Percentiles rank a stretch among this genome's conserved stretches.
phyloP scores from a whole-genome alignment of 768 basidiomycete species.

The Mycena venus region DNA sequence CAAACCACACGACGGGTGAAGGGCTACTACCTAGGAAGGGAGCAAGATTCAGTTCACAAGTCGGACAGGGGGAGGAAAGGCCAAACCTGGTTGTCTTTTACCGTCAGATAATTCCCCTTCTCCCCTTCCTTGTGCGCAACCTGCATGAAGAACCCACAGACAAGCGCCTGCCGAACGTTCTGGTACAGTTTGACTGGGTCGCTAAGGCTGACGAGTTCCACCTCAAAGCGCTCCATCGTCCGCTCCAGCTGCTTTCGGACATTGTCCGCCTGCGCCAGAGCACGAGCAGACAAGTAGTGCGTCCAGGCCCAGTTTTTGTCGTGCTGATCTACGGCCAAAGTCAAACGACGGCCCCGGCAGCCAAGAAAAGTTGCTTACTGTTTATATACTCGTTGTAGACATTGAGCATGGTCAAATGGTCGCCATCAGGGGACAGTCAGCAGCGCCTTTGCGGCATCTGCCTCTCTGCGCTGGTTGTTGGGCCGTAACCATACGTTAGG shows the following conservation, averaged over 20 bases:
- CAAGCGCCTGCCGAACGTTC: conserved; percentile 86
- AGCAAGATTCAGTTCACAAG: not conserved
- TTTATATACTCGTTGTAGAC: conserved; percentile 93
- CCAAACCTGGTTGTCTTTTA: conserved; percentile 95
- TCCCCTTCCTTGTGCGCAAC: conserved; percentile 95
- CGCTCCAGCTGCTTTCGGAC: conserved; percentile 91
- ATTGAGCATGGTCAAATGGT: conserved; percentile 94
- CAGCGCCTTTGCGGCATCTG: conserved; percentile 91
- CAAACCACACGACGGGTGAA: conserved; percentile 92
- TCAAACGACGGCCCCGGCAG: not conserved
- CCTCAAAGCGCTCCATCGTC: conserved; percentile 91
- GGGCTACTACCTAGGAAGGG: conserved; percentile 65
- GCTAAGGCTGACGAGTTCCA: conserved; percentile 76
- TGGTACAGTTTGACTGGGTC: conserved; percentile 80
- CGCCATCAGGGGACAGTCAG: conserved; percentile 95
- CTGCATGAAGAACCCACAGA: conserved; percentile 98
- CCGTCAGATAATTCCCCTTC: conserved; percentile 88
- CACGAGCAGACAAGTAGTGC: conserved; percentile 87
- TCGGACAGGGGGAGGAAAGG: not conserved
- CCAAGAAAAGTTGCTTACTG: conserved; percentile 62
- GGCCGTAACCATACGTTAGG: conserved; percentile 97
- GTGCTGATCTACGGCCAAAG: conserved; percentile 65
- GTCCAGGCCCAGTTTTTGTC: conserved; percentile 94
- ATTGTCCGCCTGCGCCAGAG: conserved; percentile 92
- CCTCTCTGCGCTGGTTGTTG: conserved; percentile 87